phyloP scores from a whole-genome alignment of 2,329 filamentous ascomycete genomes.

The Botrytis aclada region DNA sequence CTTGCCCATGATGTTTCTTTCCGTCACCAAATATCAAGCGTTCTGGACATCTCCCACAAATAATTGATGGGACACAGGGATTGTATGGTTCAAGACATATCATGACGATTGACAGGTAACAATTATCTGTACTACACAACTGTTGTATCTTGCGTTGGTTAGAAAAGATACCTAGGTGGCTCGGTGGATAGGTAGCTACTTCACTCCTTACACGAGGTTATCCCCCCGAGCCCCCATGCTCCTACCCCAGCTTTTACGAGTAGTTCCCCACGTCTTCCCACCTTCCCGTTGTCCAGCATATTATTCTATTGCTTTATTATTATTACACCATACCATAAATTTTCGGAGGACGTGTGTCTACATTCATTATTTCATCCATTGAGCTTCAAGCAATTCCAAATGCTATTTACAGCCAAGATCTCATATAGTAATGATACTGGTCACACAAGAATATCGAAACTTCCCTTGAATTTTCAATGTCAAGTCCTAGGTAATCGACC shows the following conservation, averaged over 20 bases:
- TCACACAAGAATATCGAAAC: slow-evolving; percentile 4
- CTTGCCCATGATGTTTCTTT: background rate
- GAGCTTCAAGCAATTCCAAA: background rate
- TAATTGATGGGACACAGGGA: background rate
- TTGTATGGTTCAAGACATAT: background rate
- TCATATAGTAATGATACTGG: slow-evolving; percentile 8
- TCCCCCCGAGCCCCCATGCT: slow-evolving; percentile 1
- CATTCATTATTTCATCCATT: background rate
- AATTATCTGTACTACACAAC: background rate
- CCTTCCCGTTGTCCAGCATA: background rate
- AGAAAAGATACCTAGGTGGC: background rate
- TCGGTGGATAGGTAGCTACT: background rate
- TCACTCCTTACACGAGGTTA: background rate
- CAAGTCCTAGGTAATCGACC: slow-evolving; percentile 13
- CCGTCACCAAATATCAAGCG: too few relatives aligned
- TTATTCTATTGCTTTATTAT: background rate
- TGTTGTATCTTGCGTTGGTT: background rate
- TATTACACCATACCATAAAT: background rate
- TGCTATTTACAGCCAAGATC: slow-evolving; percentile 4
- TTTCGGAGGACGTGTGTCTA: background rate
- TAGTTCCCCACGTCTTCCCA: slow-evolving; percentile 3
- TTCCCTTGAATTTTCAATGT: slow-evolving; percentile 8
- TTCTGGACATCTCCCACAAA: background rate
- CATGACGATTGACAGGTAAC: background rate
- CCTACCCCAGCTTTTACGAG: slow-evolving; percentile 10